phyloP scores from a whole-genome alignment of 805 yeast species.

The Isabelozyma heimii region DNA sequence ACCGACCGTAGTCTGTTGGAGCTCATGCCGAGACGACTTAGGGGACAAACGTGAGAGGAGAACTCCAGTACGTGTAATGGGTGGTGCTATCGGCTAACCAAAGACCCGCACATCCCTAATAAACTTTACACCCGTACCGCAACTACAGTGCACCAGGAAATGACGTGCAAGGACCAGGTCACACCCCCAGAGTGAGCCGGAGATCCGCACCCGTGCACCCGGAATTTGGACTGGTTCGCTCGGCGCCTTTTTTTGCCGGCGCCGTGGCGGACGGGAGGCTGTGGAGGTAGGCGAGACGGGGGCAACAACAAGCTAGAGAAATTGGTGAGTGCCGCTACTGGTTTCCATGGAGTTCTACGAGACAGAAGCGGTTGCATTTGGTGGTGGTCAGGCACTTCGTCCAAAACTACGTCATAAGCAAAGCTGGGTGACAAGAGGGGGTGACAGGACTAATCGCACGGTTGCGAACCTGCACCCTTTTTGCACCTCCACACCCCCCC shows the following conservation, averaged over 20 bases:
- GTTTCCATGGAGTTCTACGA: no score
- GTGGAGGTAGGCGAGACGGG: no score
- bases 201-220: background rate
- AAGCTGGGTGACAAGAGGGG: no score
- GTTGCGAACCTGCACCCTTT: background rate
- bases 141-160: background rate
- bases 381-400: no score
- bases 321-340: no score
- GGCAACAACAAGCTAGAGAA: no score
- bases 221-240: background rate
- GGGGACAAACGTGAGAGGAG: background rate
- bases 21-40: background rate
- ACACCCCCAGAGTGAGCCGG: background rate
- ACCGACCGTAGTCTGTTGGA: background rate
- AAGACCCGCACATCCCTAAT: no score
- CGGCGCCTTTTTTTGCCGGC: background rate
- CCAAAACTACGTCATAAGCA: no score
- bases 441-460: no score
- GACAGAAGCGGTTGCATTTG: no score
- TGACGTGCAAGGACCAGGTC: background rate
- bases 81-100: background rate
- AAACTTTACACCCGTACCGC: background rate
- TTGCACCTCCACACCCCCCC: background rate
- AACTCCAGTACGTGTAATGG: background rate
- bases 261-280: background rate